Evolutionary conservation across 345 rosid genomes (phyloP), one percentile per base, ranked within the genome.

Genomic region (Salix viminalis): DNA sequence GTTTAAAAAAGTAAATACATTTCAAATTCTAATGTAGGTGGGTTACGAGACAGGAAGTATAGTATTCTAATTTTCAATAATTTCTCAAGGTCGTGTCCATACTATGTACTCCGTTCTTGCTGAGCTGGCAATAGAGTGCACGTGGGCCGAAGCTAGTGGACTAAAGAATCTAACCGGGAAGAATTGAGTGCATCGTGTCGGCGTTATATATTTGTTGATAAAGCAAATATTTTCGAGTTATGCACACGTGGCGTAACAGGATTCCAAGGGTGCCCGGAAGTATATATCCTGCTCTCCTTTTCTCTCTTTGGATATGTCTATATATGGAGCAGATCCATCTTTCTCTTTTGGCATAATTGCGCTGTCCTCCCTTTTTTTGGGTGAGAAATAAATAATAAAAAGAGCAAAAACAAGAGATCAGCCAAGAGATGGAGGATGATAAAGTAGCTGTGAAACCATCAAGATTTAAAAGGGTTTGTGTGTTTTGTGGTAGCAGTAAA

Each of bases 401-500:
- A 34, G 14, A 6, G 39, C 13, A 48, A 75, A 10, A 8, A 65
- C 66, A 21, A 16, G 34, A 30, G 6, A 32, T 32, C 34, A 12
- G 24, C 23, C 34, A 9, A 28, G 62, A 74, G 26, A 83, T 79
- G 83, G 87, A 85, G 72, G 83, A 65, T 58, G 80, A 71, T 32
- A 79, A 74, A 65, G 67, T 26, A 52, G 76, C 32, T 24, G 37
- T 79, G 34, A 80, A 46, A 44, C 89, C 97, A 19, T 93, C 97
- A 12, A 94, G 92, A 71, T 94, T 94, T 75, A 86, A 89, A 72
- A 92, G 91, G 69, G 94, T 88, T 30, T 94, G 98, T 79, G 97
- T 94, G 14, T 94, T 94, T 64, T 94, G 98, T 76, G 98, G 98
- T 11, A 94, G 97, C 80, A 92, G 97, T 77, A 75, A 86, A 69